Evolutionary conservation across 228 moss, liverwort and hornwort species (phyloP).

Genomic region (Sphagnum magellanicum): DNA sequence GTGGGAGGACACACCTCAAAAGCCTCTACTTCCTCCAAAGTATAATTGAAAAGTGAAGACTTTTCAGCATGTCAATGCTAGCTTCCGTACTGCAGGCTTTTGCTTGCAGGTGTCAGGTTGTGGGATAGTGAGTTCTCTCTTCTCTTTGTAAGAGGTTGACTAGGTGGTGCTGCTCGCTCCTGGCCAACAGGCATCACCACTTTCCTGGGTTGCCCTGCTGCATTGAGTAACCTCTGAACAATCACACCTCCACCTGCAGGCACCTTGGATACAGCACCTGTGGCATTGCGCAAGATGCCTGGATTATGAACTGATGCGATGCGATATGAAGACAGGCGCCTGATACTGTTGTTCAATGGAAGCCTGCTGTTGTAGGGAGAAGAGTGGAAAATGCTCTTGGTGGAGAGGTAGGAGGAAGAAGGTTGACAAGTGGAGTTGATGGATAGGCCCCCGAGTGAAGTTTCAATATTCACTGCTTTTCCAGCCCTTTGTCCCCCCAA

Average conservation of each 20-base stretch:
- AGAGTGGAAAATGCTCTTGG: slow-evolving; percentile 3
- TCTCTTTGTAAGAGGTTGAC: slow-evolving; percentile 18
- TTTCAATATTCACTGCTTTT: slow-evolving; percentile 21
- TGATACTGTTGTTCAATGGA: slow-evolving; percentile 19
- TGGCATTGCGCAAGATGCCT: slow-evolving; percentile 30
- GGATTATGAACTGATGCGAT: slow-evolving; percentile 9
- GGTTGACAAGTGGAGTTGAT: slow-evolving; percentile 52
- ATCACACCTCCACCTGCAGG: slow-evolving; percentile 38
- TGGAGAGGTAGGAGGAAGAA: slow-evolving; percentile 36
- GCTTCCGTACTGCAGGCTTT: slow-evolving; percentile 15
- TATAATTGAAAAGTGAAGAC: too few species aligned
- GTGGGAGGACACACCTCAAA: too few species aligned
- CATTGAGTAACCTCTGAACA: slow-evolving; percentile 78
- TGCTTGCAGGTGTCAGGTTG: slow-evolving; percentile 37
- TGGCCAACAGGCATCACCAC: slow-evolving; percentile 60
- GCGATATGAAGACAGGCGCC: slow-evolving; percentile 17
- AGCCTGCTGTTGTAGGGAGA: slow-evolving; percentile 16
- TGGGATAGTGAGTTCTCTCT: slow-evolving; percentile 31
- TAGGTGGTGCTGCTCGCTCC: slow-evolving; percentile 10
- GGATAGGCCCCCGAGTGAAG: slow-evolving; percentile 48
- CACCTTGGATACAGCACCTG: slow-evolving; percentile 20
- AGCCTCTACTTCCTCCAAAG: too few species aligned
- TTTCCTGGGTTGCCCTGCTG: slow-evolving; percentile 90
- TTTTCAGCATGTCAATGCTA: background rate
- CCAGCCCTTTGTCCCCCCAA: slow-evolving; percentile 4